Evolutionary conservation across 1,139 yeast genomes (phyloP), one percentile per base, ranked within the genome.

Genomic region (Pichia terricola): DNA sequence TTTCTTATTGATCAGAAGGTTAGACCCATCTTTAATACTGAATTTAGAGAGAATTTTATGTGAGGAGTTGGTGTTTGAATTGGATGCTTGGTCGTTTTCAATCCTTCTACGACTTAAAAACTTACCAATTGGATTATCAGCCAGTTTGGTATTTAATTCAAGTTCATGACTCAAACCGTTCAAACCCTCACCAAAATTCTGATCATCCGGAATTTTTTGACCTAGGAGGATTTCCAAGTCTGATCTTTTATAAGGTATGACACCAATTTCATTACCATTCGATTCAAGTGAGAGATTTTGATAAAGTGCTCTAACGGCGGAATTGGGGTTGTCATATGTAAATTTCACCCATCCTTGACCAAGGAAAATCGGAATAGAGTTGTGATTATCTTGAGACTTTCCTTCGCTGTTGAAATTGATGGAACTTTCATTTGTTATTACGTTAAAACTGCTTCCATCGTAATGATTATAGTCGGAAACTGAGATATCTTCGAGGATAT

Each of bases 261-360:
- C 91, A 1, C 96, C 95, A 44, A 81, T 81, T 53, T 81, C 73
- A 10, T 47, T 42, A 4, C 56, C 57, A 9, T 39, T 39, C 5
- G 48, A 51, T 40, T 54, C 54, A 33, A 43, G 37, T 2, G 82
- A 75, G 25, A 73, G 65, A 57, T 85, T 86, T 55, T 88, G 95
- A 51, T 81, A 80, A 38, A 88, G 66, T 0, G 97, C 96, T 45
- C 94, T 79, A 28, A 79, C 64, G 1, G 96, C 96, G 10, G 89
- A 74, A 4, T 80, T 69, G 4, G 85, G 77, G 49, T 80, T 81
- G 48, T 79, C 85, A 61, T 78, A 91, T 0, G 96, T 88, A 43
- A 91, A 62, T 58, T 87, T 85, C 27, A 88, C 79, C 96, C 97
- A 91, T 40, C 87, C 81, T 38, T 77, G 75, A 1, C 96, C 97